Base-by-base conservation (phyloP, 805 yeast species). In the Cyberlindnera petersonii region DNA sequence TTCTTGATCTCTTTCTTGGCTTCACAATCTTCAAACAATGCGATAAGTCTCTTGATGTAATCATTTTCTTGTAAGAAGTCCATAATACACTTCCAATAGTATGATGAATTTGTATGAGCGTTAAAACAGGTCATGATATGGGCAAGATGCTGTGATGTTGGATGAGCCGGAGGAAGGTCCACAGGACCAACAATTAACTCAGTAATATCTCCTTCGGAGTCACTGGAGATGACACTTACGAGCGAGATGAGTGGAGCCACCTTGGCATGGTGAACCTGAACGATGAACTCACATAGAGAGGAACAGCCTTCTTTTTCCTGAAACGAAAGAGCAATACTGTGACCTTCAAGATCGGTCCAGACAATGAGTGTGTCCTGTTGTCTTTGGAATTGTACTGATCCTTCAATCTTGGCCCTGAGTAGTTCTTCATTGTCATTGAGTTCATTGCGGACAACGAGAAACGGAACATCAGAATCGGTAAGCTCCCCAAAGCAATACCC, bases 311-410 rank as follows among this genome's bases (percentile, higher is more conserved):
- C 83, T 24, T 86, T 79, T 53, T 88, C 97, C 60, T 91, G 96
- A 60, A 91, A 91, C 32, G 94, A 83, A 18, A 91, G 68, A 2
- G 98, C 98, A 47, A 86, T 77, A 59, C 87, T 95, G 37, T 71
- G 72, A 7, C 82, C 78, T 15, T 73, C 70, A 3, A 64, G 53
- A 54, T 86, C 96, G 9, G 94, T 84, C 98, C 98, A 91, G 16
- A 91, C 96, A 9, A 91, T 86, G 33, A 91, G 66, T 0, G 97
- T 88, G 42, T 88, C 97, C 56, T 88, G 96, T 55, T 93, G 98
- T 54, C 95, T 74, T 58, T 91, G 97, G 58, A 85, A 91, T 50
- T 85, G 94, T 4, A 79, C 81, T 21, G 75, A 63, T 0, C 94
- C 94, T 51, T 75, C 80, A n/a, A 91, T 68, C 42, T 60, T 69